Percentiles rank a stretch among this genome's conserved stretches.
Conservation (phyloP, 306 rosid species). For the Cucurbita maxima region DNA sequence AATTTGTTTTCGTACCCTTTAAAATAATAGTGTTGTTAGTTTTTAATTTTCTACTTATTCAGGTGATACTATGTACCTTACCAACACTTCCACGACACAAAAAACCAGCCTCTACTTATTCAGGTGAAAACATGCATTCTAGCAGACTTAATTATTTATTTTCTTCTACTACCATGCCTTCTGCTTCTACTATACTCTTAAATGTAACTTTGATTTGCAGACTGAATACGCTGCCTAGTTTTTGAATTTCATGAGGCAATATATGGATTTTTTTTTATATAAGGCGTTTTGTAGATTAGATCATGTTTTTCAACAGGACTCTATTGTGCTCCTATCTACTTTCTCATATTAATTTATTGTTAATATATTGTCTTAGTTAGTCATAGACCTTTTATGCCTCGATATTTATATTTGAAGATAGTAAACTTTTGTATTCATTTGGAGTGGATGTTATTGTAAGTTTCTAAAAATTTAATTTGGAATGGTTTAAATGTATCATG, state of each 20-base stretch:
- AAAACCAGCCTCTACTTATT: constrained; percentile 42
- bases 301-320: no score
- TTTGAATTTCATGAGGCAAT: constrained; percentile 44
- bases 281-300: no score
- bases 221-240: constrained; percentile 53
- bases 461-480: no score
- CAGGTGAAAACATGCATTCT: constrained; percentile 14
- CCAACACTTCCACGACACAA: constrained; percentile 62
- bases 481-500: no score
- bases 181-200: background rate
- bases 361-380: no score
- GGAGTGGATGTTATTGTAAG: no score
- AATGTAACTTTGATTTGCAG: constrained; percentile 21
- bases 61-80: constrained; percentile 52
- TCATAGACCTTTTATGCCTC: no score
- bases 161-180: background rate
- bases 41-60: constrained; percentile 6
- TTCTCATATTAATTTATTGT: no score
- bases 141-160: background rate
- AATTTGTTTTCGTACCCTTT: background rate
- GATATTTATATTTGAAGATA: no score
- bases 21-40: background rate
- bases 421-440: no score
- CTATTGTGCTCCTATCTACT: no score
- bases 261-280: constrained; percentile 7